Conservation (phyloP, 228 moss, liverwort and hornwort genomes). For the Sphagnum fallax region DNA sequence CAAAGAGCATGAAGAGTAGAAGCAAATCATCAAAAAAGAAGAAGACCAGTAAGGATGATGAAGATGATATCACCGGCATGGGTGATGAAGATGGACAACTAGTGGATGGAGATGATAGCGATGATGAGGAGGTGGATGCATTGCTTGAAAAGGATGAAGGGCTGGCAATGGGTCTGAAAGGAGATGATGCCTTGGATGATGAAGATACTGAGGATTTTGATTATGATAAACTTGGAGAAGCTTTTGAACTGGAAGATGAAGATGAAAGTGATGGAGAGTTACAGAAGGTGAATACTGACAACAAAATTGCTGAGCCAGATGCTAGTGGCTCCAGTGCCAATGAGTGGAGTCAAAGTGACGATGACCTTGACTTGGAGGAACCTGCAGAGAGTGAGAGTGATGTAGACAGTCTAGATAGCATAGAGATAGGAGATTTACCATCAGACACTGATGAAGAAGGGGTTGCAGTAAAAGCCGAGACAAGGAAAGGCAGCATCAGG, state of each 20-base stretch:
- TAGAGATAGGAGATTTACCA: conserved; percentile 37
- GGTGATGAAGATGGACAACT: conserved; percentile 37
- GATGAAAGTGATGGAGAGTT: conserved; percentile 46
- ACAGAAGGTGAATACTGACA: conserved; percentile 17
- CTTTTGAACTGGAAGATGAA: conserved; percentile 49
- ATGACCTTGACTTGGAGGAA: conserved; percentile 37
- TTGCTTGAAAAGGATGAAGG: conserved; percentile 73
- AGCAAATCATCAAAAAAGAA: conserved; percentile 50
- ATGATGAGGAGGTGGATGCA: conserved; percentile 81
- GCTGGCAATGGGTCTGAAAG: conserved; percentile 44
- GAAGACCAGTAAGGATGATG: conserved; percentile 48
- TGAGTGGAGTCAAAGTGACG: conserved; percentile 26
- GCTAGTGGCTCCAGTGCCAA: conserved; percentile 19
- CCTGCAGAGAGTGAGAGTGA: conserved; percentile 51
- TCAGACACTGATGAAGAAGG: conserved; percentile 30
- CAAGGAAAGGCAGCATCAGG: conserved; percentile 1
- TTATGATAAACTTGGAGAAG: conserved; percentile 33
- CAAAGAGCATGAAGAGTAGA: conserved; percentile 47
- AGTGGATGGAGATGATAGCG: conserved; percentile 73
- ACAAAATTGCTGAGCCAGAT: conserved; percentile 10
- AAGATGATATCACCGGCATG: conserved; percentile 47
- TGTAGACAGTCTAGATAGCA: conserved; percentile 33
- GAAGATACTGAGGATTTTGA: conserved; percentile 52
- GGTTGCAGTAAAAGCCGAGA: conserved; percentile 2
- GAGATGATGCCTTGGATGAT: conserved; percentile 28